phyloP scores from a whole-genome alignment of 2,329 filamentous ascomycete species.

The Cercospora beticola region DNA sequence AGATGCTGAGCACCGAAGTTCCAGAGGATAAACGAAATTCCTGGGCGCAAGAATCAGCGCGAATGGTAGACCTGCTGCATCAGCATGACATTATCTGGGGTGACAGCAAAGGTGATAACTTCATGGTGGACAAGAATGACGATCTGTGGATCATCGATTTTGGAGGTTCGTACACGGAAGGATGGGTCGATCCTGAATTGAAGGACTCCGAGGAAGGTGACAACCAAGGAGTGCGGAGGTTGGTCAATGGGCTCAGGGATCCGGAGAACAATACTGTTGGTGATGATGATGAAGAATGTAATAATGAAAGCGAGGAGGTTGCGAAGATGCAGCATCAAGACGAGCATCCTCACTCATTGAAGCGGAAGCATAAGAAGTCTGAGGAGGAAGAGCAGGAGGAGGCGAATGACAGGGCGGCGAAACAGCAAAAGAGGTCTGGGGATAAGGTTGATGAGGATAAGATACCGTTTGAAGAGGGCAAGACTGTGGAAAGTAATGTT shows the following conservation, averaged over 20 bases:
- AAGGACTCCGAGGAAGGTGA: constrained; percentile 40
- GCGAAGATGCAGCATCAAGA: constrained; percentile 8
- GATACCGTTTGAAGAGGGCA: constrained; percentile 5
- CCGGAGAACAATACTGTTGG: constrained; percentile 26
- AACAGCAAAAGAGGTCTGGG: constrained; percentile 13
- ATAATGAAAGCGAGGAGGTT: constrained; percentile 4
- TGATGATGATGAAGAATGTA: constrained; percentile 19
- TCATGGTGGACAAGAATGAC: constrained; percentile 41
- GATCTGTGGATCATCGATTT: constrained; percentile 44
- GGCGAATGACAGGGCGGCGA: constrained; percentile 4
- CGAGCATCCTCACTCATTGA: constrained; percentile 3
- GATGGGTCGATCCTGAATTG: constrained; percentile 41
- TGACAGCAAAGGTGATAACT: constrained; percentile 44
- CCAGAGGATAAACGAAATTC: constrained; percentile 33
- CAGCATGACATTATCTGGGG: constrained; percentile 41
- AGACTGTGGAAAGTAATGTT: neutral
- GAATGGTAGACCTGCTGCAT: constrained; percentile 37
- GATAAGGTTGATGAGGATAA: neutral
- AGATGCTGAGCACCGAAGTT: constrained; percentile 34
- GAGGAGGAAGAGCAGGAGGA: constrained; percentile 8
- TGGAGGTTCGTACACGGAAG: constrained; percentile 41
- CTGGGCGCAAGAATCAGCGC: constrained; percentile 35
- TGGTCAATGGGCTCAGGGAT: constrained; percentile 35
- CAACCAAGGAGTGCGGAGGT: constrained; percentile 33
- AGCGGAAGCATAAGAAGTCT: constrained; percentile 10